Evolutionary conservation across 305 asterid species (phyloP), one percentile per base, ranked within the genome.

Genomic region (Fraxinus sp.): DNA sequence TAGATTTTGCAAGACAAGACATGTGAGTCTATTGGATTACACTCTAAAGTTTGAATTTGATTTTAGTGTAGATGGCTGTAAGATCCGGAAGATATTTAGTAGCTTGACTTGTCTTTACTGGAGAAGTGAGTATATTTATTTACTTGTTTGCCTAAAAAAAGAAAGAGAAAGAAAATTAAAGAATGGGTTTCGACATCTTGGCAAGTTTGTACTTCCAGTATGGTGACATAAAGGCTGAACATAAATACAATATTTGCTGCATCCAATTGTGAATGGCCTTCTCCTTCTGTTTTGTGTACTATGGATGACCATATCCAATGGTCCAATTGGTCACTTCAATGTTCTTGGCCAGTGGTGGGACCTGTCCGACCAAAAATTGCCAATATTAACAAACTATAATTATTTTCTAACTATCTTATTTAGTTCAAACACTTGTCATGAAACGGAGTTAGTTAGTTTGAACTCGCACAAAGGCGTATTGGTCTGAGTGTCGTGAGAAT

Each of bases 271-370:
- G 70, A 77, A 81, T 41, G 55, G 46, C 3, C 9, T 55, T 55
- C 64, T 16, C 64, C 9, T n/a, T 55, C 64, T 5, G 24, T 52
- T 49, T 52, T 46, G 71, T 33, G 74, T 26, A 78, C 76, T 46
- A 14, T 46, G 41, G 64, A 77, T 49, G 66, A 26, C 81, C 79
- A 55, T 55, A 55, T 73, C 71, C 66, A 80, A 46, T 24, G 26
- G 74, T 77, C 41, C 84, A 84, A 35, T 44, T 84, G 86, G 83
- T 86, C 86, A 79, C 79, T 83, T 78, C n/a, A 86, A 70, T 64
- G 72, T 16, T 16, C 75, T 39, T 59, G 37, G 44, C 39, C 14
- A 57, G 80, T 80, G 79, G 79, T 86, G 77, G 87, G 72, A 66
- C 66, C 87, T 84, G 82, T 28, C 74, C 85, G 30, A 79, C 59